phyloP scores from a whole-genome alignment of 148 eudicot species.

The Amaranthus hypochondriacus region DNA sequence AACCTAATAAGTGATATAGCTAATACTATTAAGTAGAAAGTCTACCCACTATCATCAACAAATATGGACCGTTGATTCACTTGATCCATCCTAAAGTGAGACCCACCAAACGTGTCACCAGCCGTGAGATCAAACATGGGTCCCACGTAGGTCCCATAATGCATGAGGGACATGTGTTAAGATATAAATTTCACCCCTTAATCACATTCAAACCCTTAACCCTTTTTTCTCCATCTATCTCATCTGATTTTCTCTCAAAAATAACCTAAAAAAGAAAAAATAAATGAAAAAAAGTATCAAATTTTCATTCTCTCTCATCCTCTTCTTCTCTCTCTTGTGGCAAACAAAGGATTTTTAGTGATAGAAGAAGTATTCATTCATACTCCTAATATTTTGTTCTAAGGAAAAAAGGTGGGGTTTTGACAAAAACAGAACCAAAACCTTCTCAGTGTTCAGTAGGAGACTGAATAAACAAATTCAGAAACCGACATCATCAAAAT shows the following conservation, averaged over 20 bases:
- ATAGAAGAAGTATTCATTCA: neutral
- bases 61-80: no score
- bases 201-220: neutral
- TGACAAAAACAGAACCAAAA: conserved; percentile 3
- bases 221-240: neutral
- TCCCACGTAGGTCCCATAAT: neutral
- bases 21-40: no score
- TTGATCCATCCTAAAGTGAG: no score
- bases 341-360: conserved; percentile 4
- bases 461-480: neutral
- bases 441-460: neutral
- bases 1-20: no score
- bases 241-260: neutral
- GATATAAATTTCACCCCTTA: neutral
- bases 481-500: conserved; percentile 11
- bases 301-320: neutral
- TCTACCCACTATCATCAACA: no score
- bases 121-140: no score
- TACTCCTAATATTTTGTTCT: neutral
- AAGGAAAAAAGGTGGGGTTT: neutral
- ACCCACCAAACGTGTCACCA: no score
- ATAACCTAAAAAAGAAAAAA: neutral
- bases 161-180: conserved; percentile 13
- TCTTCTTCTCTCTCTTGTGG: conserved; percentile 9
- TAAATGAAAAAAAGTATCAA: neutral